A percentile compares a stretch with the other conserved stretches of the same genome.
These are phyloP conservation scores for Friedmanniomyces simplex DNA, from an alignment of 495 filamentous ascomycete genomes.

Conservation along the genomic window DNA sequence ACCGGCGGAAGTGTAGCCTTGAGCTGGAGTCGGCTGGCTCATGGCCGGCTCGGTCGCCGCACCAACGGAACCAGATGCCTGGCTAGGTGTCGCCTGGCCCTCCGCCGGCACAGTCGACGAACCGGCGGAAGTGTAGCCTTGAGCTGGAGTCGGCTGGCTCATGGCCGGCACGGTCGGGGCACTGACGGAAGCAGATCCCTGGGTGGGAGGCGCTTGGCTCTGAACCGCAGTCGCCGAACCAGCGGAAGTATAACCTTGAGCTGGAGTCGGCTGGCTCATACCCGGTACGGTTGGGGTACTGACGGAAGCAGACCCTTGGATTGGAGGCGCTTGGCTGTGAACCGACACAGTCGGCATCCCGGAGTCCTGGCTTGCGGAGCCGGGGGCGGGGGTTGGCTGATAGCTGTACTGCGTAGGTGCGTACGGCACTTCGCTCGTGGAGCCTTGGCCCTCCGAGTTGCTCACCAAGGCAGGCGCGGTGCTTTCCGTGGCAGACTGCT, in stretches of 20 bases:
- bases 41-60: not conserved
- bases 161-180: not conserved
- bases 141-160: not conserved
- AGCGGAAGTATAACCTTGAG: too few species aligned
- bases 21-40: not conserved
- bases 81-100: too few species aligned
- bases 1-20: too few species aligned
- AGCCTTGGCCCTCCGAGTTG: not conserved
- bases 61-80: too few species aligned
- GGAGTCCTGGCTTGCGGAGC: not conserved
- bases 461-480: not conserved
- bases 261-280: not conserved
- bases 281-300: not conserved
- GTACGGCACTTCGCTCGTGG: not conserved
- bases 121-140: too few species aligned
- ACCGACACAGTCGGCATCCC: not conserved
- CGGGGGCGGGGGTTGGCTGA: not conserved
- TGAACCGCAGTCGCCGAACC: too few species aligned
- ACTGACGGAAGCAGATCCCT: too few species aligned
- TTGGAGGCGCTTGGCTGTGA: not conserved
- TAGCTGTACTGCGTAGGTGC: not conserved
- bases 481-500: not conserved
- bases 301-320: too few species aligned
- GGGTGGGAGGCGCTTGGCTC: too few species aligned
- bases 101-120: not conserved